Evolutionary conservation across 345 rosid genomes (phyloP).

Genomic region (Pistacia vera): DNA sequence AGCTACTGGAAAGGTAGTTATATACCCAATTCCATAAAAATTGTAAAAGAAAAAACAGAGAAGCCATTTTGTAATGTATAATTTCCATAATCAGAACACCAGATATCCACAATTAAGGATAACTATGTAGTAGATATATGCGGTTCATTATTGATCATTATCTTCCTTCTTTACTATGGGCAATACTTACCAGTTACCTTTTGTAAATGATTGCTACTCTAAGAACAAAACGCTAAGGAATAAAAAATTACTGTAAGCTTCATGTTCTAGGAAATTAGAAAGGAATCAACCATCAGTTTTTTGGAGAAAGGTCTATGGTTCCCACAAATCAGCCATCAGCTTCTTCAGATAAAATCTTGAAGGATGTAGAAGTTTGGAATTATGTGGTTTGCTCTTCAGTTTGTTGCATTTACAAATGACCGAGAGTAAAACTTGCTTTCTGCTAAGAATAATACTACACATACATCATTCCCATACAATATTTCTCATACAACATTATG

Average conservation of each 20-base stretch:
- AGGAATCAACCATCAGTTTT: not conserved
- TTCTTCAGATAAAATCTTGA: not conserved
- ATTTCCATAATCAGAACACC: not conserved
- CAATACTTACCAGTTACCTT: not conserved
- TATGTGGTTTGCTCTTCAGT: not conserved
- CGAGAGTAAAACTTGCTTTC: not conserved
- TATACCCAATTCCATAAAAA: constrained; percentile 72
- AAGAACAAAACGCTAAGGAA: not conserved
- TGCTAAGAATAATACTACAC: too few relatives aligned
- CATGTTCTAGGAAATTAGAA: not conserved
- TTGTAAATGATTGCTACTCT: not conserved
- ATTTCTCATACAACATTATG: too few relatives aligned
- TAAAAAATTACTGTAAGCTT: not conserved
- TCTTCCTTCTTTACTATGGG: not conserved
- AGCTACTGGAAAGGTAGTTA: constrained; percentile 77
- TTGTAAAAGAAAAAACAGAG: not conserved
- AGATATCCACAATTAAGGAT: not conserved
- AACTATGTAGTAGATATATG: not conserved
- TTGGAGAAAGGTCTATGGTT: constrained; percentile 2
- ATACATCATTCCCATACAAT: too few relatives aligned
- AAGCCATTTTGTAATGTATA: constrained; percentile 2
- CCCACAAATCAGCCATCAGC: not conserved
- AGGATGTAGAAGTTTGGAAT: too few relatives aligned
- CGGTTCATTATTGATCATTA: not conserved
- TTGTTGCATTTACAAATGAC: not conserved